These are phyloP conservation scores for Begonia fuchsioides DNA, from an alignment of 306 rosid species.

Conservation along the genomic window DNA sequence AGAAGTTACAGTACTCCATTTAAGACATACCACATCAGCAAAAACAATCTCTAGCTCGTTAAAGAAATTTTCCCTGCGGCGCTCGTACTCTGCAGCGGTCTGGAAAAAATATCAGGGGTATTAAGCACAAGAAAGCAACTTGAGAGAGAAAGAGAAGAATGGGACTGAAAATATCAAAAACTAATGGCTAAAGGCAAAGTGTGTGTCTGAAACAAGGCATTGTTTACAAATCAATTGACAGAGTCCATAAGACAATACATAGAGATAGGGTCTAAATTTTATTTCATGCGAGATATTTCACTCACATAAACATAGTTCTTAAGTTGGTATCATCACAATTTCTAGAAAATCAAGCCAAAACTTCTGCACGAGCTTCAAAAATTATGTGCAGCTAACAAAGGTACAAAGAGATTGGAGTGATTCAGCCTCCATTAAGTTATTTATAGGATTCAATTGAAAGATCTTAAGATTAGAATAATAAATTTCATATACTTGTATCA, in stretches of 20 bases:
- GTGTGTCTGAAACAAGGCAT: no score
- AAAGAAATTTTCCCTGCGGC: conserved; percentile 27
- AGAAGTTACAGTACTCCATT: no score
- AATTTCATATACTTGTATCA: no score
- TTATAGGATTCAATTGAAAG: not conserved
- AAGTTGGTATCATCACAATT: not conserved
- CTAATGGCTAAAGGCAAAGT: no score
- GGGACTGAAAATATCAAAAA: no score
- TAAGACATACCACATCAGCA: conserved; percentile 32
- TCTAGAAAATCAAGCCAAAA: not conserved
- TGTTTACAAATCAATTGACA: no score
- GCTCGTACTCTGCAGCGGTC: conserved; percentile 38
- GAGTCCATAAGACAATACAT: not conserved
- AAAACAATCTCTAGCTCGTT: conserved; percentile 36
- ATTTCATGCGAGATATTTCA: not conserved
- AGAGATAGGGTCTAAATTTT: not conserved
- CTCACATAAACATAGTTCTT: not conserved
- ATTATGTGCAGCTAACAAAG: not conserved
- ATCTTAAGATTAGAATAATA: not conserved
- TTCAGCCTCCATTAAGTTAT: not conserved
- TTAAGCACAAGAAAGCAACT: no score
- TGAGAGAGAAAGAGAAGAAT: no score
- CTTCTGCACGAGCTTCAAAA: not conserved
- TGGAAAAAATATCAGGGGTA: conserved; percentile 1
- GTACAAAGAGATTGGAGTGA: not conserved